These are phyloP conservation scores for Nissolia schottii DNA, from an alignment of 306 rosid genomes.

Conservation along the genomic window DNA sequence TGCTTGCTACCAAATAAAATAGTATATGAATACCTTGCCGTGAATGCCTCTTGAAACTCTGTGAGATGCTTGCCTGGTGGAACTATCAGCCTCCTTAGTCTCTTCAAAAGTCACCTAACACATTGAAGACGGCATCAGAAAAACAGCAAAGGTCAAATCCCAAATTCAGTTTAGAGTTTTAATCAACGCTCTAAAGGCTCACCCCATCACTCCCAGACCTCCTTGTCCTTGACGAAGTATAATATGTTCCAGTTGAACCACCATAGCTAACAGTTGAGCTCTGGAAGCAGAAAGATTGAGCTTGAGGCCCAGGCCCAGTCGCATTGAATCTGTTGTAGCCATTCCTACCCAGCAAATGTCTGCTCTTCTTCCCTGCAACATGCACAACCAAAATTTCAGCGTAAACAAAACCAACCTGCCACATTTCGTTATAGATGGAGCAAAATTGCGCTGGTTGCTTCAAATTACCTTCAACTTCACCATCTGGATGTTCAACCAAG, in stretches of 20 bases:
- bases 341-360: slow-evolving; percentile 35
- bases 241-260: slow-evolving; percentile 59
- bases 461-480: slow-evolving; percentile 52
- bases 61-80: slow-evolving; percentile 65
- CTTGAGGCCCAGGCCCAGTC: slow-evolving; percentile 42
- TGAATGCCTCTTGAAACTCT: slow-evolving; percentile 61
- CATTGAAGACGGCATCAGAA: slow-evolving; percentile 24
- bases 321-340: slow-evolving; percentile 17
- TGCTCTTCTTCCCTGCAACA: slow-evolving; percentile 52
- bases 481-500: slow-evolving; percentile 51
- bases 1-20: background rate
- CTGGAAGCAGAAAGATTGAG: slow-evolving; percentile 66
- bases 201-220: slow-evolving; percentile 91
- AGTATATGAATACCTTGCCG: slow-evolving; percentile 46
- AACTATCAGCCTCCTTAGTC: slow-evolving; percentile 76
- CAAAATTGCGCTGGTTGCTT: background rate
- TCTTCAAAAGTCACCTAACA: slow-evolving; percentile 72
- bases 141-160: background rate
- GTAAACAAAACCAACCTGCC: background rate
- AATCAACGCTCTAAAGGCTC: slow-evolving; percentile 23
- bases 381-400: background rate
- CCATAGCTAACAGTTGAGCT: slow-evolving; percentile 79
- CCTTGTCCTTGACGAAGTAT: slow-evolving; percentile 60
- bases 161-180: background rate
- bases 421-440: background rate